phyloP scores from a whole-genome alignment of 352 stramenopile genomes.

The Phytophthora colocasiae region DNA sequence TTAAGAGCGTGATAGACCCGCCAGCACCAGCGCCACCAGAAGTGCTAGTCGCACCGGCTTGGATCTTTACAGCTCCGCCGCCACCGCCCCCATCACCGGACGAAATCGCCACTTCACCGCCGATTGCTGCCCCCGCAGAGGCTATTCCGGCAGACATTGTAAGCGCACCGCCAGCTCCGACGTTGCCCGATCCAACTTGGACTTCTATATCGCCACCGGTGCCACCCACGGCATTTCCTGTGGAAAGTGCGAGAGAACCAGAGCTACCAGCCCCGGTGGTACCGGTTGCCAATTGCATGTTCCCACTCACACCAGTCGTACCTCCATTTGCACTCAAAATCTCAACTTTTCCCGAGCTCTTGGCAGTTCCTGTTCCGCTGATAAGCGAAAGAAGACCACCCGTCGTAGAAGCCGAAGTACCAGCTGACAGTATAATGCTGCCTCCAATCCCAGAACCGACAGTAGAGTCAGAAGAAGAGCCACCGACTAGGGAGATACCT shows the following conservation, averaged over 20 bases:
- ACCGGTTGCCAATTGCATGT: constrained; percentile 47
- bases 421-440: constrained; percentile 45
- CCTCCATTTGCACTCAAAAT: constrained; percentile 43
- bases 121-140: constrained; percentile 28
- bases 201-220: constrained; percentile 56
- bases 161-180: constrained; percentile 47
- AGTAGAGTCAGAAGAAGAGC: constrained; percentile 19
- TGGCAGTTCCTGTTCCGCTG: constrained; percentile 43
- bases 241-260: constrained; percentile 52
- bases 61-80: constrained; percentile 37
- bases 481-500: constrained; percentile 30
- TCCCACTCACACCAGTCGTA: constrained; percentile 57
- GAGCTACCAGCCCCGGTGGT: constrained; percentile 54
- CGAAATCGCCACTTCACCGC: constrained; percentile 34
- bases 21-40: constrained; percentile 32
- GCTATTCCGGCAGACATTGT: constrained; percentile 45
- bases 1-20: constrained; percentile 45
- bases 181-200: constrained; percentile 49
- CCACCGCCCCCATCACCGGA: constrained; percentile 43
- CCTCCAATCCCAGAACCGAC: constrained; percentile 40
- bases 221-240: constrained; percentile 50
- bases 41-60: constrained; percentile 32
- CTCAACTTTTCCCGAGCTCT: constrained; percentile 54
- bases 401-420: constrained; percentile 40
- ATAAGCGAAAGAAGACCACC: constrained; percentile 47